A percentile compares a stretch with the other conserved stretches of the same genome.
These are phyloP conservation scores for Thelonectria rubi DNA, from an alignment of 2,329 filamentous ascomycete genomes.

Conservation along the genomic window DNA sequence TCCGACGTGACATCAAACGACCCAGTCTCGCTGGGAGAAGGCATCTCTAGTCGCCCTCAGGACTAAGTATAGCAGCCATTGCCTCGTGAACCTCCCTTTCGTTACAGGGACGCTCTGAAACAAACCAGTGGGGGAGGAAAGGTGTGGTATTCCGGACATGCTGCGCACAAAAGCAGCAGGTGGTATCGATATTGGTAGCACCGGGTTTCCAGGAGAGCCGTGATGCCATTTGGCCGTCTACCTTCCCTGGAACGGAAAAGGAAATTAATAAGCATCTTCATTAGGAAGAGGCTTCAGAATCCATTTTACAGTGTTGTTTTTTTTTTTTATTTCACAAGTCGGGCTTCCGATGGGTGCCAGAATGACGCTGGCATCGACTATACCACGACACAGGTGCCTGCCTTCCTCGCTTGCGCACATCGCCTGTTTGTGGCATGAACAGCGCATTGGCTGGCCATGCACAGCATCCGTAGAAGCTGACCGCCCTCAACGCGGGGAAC, in stretches of 20 bases:
- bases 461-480: background rate
- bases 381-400: background rate
- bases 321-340: too few relatives aligned
- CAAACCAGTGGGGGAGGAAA: conserved; percentile 8
- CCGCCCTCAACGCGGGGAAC: background rate
- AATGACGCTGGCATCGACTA: background rate
- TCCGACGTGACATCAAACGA: background rate
- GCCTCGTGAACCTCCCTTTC: conserved; percentile 10
- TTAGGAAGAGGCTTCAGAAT: too few relatives aligned
- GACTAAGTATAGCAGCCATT: conserved; percentile 6
- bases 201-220: background rate
- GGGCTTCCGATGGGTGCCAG: too few relatives aligned
- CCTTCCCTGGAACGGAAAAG: too few relatives aligned
- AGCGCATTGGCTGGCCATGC: background rate
- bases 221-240: background rate
- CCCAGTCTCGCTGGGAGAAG: background rate
- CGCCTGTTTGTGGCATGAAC: background rate
- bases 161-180: too few relatives aligned
- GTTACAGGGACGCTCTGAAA: conserved; percentile 4
- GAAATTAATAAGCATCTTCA: too few relatives aligned
- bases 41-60: background rate
- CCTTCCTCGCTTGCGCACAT: background rate
- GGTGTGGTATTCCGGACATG: background rate
- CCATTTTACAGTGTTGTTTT: too few relatives aligned
- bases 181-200: background rate